Evolutionary conservation across 2,329 filamentous ascomycete genomes (phyloP), one percentile per base, ranked within the genome.

Genomic region (Talaromyces sp.): DNA sequence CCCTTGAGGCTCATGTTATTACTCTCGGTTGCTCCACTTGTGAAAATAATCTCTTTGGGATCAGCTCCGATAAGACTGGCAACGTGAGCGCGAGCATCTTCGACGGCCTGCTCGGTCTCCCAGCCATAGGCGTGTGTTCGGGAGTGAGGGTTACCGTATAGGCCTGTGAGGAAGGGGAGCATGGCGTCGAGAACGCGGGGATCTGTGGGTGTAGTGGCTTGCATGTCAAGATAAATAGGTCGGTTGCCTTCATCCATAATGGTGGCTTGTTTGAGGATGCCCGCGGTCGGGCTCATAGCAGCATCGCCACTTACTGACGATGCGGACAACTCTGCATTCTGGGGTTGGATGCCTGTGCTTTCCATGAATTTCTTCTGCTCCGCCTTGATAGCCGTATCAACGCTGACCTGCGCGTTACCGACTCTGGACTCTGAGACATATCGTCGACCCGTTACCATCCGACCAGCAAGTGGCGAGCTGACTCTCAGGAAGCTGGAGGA

Each of bases 1-100:
- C 95, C 95, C 82, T 99, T 99, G 82, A 99, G 92, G 79, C 93
- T 97, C 95, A 99, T 99, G 74, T 99, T 99, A 81, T 99, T 99
- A 76, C 93, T 97, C 82, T 99, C 95, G 0, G 95, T 99, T 16
- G 95, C 95, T 63, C 95, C 95, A 73, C 93, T 97, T 7, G 95
- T 99, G 81, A 99, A 98, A 72, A 99, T 96, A 70, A 99, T 98
- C 77, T 99, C 95, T 80, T 99, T 99, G 6, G 95, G 83, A 76
- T 99, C 93, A 33, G 95, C 95, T 31, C 94, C 94, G 70, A 99
- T 95, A 63, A 99, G 85, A 45, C 84, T 85, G 3, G 95, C 95
- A 69, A 98, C 85, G 74, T 98, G 87, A 71, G 86, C 85, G 72
- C 95, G 87, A 50, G 95, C 93, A 68, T 92, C 85, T 77, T 99